Percentiles rank a stretch among this genome's conserved stretches.
These are phyloP conservation scores for Parasitella parasitica DNA, from an alignment of 371 early-diverging fungal genomes.

Conservation along the genomic window DNA sequence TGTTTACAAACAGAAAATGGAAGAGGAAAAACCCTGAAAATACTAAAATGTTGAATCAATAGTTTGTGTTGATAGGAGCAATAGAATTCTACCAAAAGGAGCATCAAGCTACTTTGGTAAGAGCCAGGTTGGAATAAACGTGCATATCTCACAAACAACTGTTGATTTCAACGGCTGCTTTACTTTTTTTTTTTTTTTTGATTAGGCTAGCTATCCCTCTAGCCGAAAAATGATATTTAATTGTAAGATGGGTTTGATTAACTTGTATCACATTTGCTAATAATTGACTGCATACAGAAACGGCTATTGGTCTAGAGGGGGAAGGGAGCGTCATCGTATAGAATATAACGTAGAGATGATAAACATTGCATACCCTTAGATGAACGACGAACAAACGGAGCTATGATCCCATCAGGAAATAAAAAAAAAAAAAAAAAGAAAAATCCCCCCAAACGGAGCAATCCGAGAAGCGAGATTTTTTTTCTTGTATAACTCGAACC, in stretches of 20 bases:
- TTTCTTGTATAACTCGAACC: not conserved
- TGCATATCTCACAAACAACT: not conserved
- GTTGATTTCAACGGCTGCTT: no score
- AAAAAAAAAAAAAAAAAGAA: not conserved
- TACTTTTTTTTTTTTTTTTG: not conserved
- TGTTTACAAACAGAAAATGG: no score
- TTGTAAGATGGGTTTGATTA: not conserved
- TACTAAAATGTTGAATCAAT: not conserved
- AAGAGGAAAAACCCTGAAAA: not conserved
- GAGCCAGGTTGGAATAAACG: not conserved
- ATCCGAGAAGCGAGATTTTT: conserved; percentile 2
- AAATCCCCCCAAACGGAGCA: not conserved
- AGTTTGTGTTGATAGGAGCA: not conserved
- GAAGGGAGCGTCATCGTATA: not conserved
- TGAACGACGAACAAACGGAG: not conserved
- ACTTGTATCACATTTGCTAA: not conserved
- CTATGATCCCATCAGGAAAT: not conserved
- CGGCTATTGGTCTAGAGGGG: not conserved
- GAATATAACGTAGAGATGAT: not conserved
- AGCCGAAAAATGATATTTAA: not conserved
- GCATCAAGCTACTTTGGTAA: conserved; percentile 6
- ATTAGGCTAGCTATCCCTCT: not conserved
- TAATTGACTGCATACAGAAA: conserved; percentile 3
- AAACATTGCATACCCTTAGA: not conserved
- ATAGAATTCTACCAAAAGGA: not conserved